Evolutionary conservation across 192 early-diverging fungal species (phyloP), one percentile per base, ranked within the genome.

Genomic region (Geosiphon pyriformis): DNA sequence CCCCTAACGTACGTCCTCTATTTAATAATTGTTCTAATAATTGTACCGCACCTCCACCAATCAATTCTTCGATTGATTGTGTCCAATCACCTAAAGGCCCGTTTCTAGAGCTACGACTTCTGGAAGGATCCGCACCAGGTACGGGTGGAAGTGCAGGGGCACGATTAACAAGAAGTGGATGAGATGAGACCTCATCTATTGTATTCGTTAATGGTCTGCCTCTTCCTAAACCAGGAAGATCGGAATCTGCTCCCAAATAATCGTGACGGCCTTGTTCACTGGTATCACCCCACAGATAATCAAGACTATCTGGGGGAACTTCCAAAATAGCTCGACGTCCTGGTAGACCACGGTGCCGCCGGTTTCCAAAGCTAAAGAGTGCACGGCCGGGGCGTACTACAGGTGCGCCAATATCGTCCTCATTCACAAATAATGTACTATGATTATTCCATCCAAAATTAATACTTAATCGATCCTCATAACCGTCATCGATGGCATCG

Each of bases 131-230:
- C 2, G 63, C 7, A 7, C 60, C 26, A 12, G 61, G 1, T 27
- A n/a, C 29, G 27, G 49, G 52, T 17, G 70, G 52, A n/a, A 62
- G 31, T 1, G 66, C 46, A 27, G 70, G 30, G n/a, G 70, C 35
- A 55, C 71, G 77, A 57, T 87, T 84, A 22, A 83, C 74, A 34
- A 90, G 73, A 31, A 90, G 69, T 26, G 88, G 88, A 71, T 90
- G 88, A 0, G 84, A 78, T 47, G 82, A 80, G 42, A 79, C 67
- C 65, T 83, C 79, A 61, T 88, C 88, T n/a, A 74, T 76, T 7
- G 60, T 54, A 42, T 70, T 69, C 0, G 70, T 31, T 58, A 74
- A 64, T 17, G 76, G 69, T 34, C 72, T 70, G 33, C 68, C 71
- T 8, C 75, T 67, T 11, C 68, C 69, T 1, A 75, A 65, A 17